Evolutionary conservation across 2,329 filamentous ascomycete species (phyloP).

Genomic region (Neofusicoccum cordaticola): DNA sequence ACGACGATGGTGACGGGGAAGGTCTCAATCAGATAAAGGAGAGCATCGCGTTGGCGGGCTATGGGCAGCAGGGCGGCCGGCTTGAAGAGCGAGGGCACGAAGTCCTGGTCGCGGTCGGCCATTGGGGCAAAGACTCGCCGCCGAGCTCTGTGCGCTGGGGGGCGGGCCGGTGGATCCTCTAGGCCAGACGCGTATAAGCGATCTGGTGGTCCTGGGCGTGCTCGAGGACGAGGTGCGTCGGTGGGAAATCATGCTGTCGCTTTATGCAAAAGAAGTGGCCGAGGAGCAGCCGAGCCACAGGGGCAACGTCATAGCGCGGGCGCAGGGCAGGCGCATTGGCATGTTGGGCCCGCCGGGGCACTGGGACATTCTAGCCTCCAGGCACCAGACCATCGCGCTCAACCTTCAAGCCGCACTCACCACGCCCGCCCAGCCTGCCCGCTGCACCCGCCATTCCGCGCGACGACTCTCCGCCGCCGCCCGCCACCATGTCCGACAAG

Average conservation of each 20-base stretch:
- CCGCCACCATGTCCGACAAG: slow-evolving; percentile 18
- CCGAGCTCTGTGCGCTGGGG: slow-evolving; percentile 1
- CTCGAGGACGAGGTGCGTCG: background rate
- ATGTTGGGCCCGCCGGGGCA: too few species aligned
- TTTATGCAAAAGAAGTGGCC: background rate
- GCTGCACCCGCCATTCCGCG: background rate
- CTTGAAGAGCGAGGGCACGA: slow-evolving; percentile 82
- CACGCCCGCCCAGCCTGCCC: background rate
- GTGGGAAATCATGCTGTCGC: background rate
- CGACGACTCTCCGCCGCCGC: background rate
- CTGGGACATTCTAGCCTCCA: slow-evolving; percentile 4
- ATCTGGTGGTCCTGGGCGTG: background rate
- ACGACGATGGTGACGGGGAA: slow-evolving; percentile 83
- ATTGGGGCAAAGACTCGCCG: background rate
- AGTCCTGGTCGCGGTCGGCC: slow-evolving; percentile 42
- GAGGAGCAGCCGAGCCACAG: background rate
- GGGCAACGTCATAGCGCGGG: background rate
- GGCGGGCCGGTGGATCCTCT: slow-evolving; percentile 5
- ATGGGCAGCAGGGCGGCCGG: slow-evolving; percentile 83
- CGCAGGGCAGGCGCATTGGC: background rate
- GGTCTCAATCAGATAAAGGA: slow-evolving; percentile 85
- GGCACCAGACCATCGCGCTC: background rate
- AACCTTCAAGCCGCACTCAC: background rate
- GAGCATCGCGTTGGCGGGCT: slow-evolving; percentile 70
- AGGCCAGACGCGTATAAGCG: background rate